Base-by-base conservation (phyloP, 176 grass and related monocot genomes). In the Carex parvula region DNA sequence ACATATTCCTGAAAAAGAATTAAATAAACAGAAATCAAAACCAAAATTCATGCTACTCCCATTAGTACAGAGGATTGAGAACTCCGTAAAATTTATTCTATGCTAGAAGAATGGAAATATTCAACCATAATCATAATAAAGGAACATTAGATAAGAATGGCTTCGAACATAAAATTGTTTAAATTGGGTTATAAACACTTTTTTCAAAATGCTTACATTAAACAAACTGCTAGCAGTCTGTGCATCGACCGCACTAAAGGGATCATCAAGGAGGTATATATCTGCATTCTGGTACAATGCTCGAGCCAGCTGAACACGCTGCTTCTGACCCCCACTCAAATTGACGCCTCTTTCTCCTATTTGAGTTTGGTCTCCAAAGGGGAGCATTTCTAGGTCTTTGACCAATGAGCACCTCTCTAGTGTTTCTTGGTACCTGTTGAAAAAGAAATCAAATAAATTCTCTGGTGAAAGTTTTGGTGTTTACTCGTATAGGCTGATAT, bases 311-410 rank as follows among this genome's bases (percentile, higher is more conserved):
- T 98, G 95, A 86, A 95, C 75, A 29, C 95, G 89, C 70, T 98
- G 95, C 84, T 98, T 98, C 87, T 98, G 95, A 15, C 95, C 95
- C 15, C 95, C 95, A 56, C 95, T 98, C 21, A 95, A 91, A 90
- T 95, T 98, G 82, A 95, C 37, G 3, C 95, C 95, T 86, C 92
- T 91, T 83, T 98, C 95, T 22, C 92, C 92, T 60, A 98, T 98
- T 89, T 95, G 85, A 74, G 95, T 98, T 70, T 44, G 58, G 6
- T 98, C 92, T 32, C 92, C 91, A 26, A 88, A 89, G 70, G 90
- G 95, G n/a, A 98, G 68, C 79, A 93, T 91, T 86, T 89, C 75
- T 80, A 98, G 89, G 64, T 98, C 92, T 70, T 98, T 93, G 3
- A 91, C 85, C 30, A 98, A 85, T 56, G 91, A 93, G 48, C 92